Conservation (phyloP, 345 rosid species). For the Citropsis articulata region DNA sequence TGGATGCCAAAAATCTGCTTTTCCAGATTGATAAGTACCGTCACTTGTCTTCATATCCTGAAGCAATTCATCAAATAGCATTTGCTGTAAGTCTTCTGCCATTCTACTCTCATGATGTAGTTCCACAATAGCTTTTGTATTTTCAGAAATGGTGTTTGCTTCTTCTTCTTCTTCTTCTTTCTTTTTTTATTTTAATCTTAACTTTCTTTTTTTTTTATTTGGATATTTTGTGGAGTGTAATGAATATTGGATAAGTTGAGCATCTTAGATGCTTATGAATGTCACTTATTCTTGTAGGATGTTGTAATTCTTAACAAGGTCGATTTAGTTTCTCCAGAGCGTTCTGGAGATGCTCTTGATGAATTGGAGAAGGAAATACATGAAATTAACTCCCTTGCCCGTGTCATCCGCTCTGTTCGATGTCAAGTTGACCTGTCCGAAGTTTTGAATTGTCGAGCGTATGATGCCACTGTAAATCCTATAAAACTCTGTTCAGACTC, state of each 20-base stretch:
- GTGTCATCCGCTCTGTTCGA: slow-evolving; percentile 59
- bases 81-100: slow-evolving; percentile 62
- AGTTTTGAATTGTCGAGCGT: slow-evolving; percentile 69
- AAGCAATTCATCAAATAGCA: slow-evolving; percentile 86
- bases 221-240: background rate
- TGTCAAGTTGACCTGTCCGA: slow-evolving; percentile 77
- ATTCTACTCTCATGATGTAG: background rate
- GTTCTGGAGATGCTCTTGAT: slow-evolving; percentile 48
- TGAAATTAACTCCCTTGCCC: slow-evolving; percentile 75
- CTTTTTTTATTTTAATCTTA: background rate
- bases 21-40: slow-evolving; percentile 61
- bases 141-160: background rate
- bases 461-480: slow-evolving; percentile 78
- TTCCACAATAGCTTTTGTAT: background rate
- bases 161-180: too few species aligned
- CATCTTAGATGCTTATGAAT: slow-evolving; percentile 13
- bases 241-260: background rate
- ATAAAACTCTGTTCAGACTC: background rate
- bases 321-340: slow-evolving; percentile 68
- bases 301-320: slow-evolving; percentile 89
- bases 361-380: slow-evolving; percentile 74
- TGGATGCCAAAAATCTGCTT: slow-evolving; percentile 88
- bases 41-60: slow-evolving; percentile 73
- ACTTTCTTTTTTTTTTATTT: background rate
- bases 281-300: slow-evolving; percentile 52